Percentiles rank a stretch among this genome's conserved stretches.
phyloP scores from a whole-genome alignment of 169 alveolate species.

The Prorocentrum cordatum region DNA sequence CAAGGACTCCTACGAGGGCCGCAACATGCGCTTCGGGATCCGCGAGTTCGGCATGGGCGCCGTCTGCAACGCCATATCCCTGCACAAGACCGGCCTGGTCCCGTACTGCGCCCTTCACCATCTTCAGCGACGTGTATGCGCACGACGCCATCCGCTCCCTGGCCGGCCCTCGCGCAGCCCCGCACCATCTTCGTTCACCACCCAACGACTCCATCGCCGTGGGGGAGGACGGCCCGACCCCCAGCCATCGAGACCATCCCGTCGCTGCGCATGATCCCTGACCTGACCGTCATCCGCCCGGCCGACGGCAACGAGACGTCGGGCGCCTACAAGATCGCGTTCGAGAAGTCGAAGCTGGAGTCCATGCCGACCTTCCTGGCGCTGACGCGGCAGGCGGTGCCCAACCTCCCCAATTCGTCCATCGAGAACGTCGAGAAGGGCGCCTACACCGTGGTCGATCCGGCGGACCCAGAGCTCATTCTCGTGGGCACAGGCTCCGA shows the following conservation, averaged over 20 bases:
- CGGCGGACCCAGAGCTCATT: slow-evolving; percentile 6
- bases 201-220: slow-evolving; percentile 80
- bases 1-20: neutral
- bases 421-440: slow-evolving; percentile 15
- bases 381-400: slow-evolving; percentile 12
- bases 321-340: slow-evolving; percentile 72
- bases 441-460: neutral
- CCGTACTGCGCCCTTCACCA: slow-evolving; percentile 78
- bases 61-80: slow-evolving; percentile 75
- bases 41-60: slow-evolving; percentile 82
- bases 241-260: slow-evolving; percentile 79
- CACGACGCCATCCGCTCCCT: slow-evolving; percentile 76
- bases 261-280: slow-evolving; percentile 58
- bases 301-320: slow-evolving; percentile 78
- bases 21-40: slow-evolving; percentile 73
- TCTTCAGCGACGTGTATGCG: slow-evolving; percentile 31
- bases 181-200: slow-evolving; percentile 75
- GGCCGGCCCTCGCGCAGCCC: slow-evolving; percentile 74
- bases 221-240: slow-evolving; percentile 83
- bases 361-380: slow-evolving; percentile 17
- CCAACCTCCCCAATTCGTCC: neutral
- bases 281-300: slow-evolving; percentile 76
- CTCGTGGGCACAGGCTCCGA: slow-evolving; percentile 13
- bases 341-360: slow-evolving; percentile 1
- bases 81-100: slow-evolving; percentile 75